These are phyloP conservation scores for Oryza glumipatula DNA, from an alignment of 176 grass and related monocot genomes.

Conservation along the genomic window DNA sequence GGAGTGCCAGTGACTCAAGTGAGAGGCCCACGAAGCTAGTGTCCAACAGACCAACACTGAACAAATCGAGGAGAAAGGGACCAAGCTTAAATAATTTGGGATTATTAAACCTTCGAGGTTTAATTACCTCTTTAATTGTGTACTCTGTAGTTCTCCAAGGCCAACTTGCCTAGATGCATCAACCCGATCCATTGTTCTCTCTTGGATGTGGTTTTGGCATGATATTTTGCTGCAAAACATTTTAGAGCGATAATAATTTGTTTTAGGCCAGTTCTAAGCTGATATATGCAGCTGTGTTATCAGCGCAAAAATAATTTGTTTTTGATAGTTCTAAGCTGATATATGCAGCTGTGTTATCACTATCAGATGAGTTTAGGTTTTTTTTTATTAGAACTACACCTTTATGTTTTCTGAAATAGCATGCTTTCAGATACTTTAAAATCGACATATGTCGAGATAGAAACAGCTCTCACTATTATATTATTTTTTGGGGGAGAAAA, in stretches of 20 bases:
- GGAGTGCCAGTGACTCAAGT: background rate
- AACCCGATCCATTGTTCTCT: background rate
- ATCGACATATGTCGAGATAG: no score
- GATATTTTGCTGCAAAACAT: background rate
- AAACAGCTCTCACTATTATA: no score
- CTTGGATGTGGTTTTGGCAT: background rate
- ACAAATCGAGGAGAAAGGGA: background rate
- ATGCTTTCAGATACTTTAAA: no score
- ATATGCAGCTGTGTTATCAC: background rate
- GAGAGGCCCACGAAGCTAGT: conserved; percentile 16
- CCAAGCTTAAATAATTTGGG: background rate
- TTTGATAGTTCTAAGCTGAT: background rate
- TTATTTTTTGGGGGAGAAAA: background rate
- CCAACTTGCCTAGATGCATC: background rate
- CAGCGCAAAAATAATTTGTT: background rate
- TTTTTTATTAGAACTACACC: background rate
- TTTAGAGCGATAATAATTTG: background rate
- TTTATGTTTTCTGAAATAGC: background rate
- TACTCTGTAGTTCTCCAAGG: background rate
- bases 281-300: no score
- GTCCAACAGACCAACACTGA: background rate
- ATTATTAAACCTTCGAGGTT: background rate
- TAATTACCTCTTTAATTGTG: background rate
- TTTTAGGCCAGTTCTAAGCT: no score
- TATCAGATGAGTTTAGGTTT: background rate